Evolutionary conservation across 495 filamentous ascomycete genomes (phyloP).

Genomic region (Terfezia claveryi): DNA sequence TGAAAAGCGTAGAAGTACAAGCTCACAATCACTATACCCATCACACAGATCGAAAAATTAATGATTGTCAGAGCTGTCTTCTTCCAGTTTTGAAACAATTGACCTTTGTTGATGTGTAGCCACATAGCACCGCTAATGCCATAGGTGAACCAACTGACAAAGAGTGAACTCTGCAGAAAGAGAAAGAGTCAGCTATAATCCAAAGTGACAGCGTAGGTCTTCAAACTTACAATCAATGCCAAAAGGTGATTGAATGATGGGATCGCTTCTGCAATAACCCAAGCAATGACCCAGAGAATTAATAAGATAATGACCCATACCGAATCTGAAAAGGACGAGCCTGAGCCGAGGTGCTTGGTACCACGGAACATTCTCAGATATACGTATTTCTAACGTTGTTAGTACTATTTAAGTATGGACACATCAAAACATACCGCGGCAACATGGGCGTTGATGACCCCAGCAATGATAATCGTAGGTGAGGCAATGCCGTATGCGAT

Average conservation of each 20-base stretch:
- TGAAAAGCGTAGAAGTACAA: neutral
- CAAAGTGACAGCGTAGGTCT: slow-evolving; percentile 25
- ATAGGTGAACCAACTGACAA: slow-evolving; percentile 42
- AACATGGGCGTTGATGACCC: slow-evolving; percentile 50
- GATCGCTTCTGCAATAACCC: slow-evolving; percentile 49
- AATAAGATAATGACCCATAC: slow-evolving; percentile 38
- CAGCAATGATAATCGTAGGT: slow-evolving; percentile 46
- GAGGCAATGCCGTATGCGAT: slow-evolving; percentile 60
- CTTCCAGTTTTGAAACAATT: slow-evolving; percentile 22
- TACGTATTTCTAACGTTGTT: slow-evolving; percentile 32
- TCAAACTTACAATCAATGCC: slow-evolving; percentile 25
- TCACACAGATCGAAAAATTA: neutral
- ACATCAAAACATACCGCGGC: slow-evolving; percentile 14
- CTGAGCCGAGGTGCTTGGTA: slow-evolving; percentile 9
- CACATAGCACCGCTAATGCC: slow-evolving; percentile 43
- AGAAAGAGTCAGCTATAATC: slow-evolving; percentile 21
- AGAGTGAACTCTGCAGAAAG: slow-evolving; percentile 36
- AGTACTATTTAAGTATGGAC: neutral
- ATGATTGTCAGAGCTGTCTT: slow-evolving; percentile 23
- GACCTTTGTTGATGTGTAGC: slow-evolving; percentile 39
- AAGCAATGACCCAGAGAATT: slow-evolving; percentile 40
- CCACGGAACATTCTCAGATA: slow-evolving; percentile 37
- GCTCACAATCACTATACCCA: neutral
- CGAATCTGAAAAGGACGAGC: slow-evolving; percentile 4
- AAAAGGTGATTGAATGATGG: slow-evolving; percentile 50